Conservation (phyloP, 371 early-diverging fungal species). For the Lichtheimia ramosa region DNA sequence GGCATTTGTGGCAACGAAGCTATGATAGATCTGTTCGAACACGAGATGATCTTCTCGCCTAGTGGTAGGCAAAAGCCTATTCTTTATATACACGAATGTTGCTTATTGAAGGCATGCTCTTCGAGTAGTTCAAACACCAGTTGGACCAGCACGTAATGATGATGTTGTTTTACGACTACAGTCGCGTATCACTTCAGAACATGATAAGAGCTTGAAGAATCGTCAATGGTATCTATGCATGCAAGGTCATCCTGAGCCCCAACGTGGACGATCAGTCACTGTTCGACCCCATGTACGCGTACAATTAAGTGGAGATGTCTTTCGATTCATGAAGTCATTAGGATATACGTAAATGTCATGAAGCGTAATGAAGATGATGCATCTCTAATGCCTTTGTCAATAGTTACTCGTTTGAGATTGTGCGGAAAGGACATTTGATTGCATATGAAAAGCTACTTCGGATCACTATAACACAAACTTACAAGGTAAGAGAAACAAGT, state of each 20-base stretch:
- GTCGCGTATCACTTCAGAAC: constrained; percentile 38
- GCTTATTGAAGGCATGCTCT: background rate
- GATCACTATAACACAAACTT: constrained; percentile 40
- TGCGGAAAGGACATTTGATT: constrained; percentile 40
- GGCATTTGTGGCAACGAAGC: constrained; percentile 50
- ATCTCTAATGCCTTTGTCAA: too few relatives aligned
- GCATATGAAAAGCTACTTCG: constrained; percentile 41
- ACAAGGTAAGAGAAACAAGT: constrained; percentile 28
- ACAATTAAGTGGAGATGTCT: constrained; percentile 45
- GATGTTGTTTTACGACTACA: constrained; percentile 48
- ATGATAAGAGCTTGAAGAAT: constrained; percentile 39
- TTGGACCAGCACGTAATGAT: constrained; percentile 52
- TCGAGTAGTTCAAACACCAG: constrained; percentile 42
- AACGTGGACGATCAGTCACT: constrained; percentile 44
- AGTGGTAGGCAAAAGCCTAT: constrained; percentile 27
- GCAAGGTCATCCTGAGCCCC: constrained; percentile 53
- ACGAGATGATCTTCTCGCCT: constrained; percentile 48
- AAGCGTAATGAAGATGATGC: too few relatives aligned
- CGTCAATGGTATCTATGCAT: constrained; percentile 50
- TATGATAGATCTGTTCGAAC: constrained; percentile 41
- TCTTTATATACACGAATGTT: background rate
- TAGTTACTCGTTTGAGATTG: constrained; percentile 52
- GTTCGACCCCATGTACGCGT: constrained; percentile 48
- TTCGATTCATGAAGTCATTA: constrained; percentile 49
- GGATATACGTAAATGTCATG: constrained; percentile 32